Conservation (phyloP, 768 basidiomycete genomes). For the Rhodotorula toruloides region DNA sequence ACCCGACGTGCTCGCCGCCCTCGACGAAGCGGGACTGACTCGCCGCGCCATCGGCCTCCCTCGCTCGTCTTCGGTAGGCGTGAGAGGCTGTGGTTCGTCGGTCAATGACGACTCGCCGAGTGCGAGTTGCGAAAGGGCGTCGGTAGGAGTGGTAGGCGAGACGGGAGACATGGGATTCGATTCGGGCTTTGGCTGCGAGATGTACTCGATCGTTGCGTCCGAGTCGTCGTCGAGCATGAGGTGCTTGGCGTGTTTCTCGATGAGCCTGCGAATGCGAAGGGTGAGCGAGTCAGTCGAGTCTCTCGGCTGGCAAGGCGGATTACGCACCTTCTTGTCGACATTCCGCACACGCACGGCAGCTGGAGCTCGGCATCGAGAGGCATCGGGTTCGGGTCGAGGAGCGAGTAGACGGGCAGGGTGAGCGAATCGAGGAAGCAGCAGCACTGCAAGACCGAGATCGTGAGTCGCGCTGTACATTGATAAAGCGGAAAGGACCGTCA, state of each 20-base stretch:
- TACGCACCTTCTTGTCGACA: neutral
- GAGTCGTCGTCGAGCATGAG: constrained; percentile 13
- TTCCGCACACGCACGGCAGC: constrained; percentile 22
- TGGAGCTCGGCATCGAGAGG: constrained; percentile 25
- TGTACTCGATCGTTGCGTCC: constrained; percentile 27
- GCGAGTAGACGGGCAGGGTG: constrained; percentile 33
- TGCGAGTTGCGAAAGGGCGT: neutral
- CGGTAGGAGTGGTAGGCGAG: neutral
- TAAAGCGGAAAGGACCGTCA: no score
- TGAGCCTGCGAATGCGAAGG: neutral
- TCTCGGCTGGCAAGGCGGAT: neutral
- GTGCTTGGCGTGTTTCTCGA: constrained; percentile 19
- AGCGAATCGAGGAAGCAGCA: constrained; percentile 39
- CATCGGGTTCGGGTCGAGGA: constrained; percentile 32
- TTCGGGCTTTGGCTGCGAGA: constrained; percentile 15
- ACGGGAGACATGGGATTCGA: no score
- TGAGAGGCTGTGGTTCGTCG: neutral
- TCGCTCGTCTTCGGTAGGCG: constrained; percentile 12
- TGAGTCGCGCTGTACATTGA: no score
- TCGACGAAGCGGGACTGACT: neutral
- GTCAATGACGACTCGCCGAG: neutral
- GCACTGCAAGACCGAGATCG: constrained; percentile 31
- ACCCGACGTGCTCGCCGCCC: neutral
- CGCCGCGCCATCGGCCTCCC: constrained; percentile 1
- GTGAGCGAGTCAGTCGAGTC: neutral